Evolutionary conservation across 331 rosid genomes (phyloP).

Genomic region (Phaseolus coccineus): DNA sequence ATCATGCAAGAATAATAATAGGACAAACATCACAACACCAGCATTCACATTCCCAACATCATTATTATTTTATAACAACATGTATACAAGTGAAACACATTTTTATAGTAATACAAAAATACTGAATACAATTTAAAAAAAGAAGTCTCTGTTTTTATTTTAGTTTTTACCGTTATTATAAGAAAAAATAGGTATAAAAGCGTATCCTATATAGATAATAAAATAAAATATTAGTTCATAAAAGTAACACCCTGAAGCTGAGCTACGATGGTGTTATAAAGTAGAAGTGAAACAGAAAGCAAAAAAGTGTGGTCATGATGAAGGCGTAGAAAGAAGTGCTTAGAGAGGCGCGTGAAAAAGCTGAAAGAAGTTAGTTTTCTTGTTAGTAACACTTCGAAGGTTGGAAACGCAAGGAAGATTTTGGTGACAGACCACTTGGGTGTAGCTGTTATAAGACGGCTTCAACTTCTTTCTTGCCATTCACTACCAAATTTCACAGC

Average conservation of each 20-base stretch:
- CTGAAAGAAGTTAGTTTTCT: conserved; percentile 47
- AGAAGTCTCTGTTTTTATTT: no score
- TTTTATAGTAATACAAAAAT: no score
- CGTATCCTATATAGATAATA: no score
- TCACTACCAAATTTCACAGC: conserved; percentile 31
- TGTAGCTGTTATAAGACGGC: conserved; percentile 58
- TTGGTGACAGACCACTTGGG: conserved; percentile 52
- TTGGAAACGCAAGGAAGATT: conserved; percentile 72
- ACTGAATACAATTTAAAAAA: no score
- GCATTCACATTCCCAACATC: background rate
- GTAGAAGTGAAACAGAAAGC: conserved; percentile 43
- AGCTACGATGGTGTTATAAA: no score
- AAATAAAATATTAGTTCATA: conserved; percentile 39
- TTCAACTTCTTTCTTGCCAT: conserved; percentile 42
- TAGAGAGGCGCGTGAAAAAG: conserved; percentile 54
- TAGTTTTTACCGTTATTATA: no score
- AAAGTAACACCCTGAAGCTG: conserved; percentile 31
- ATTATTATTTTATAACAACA: no score
- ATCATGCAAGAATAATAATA: conserved; percentile 29
- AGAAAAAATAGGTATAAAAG: no score
- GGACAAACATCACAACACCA: background rate
- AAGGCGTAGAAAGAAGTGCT: conserved; percentile 45
- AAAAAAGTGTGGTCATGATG: conserved; percentile 47
- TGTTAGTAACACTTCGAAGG: conserved; percentile 68
- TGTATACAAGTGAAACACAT: no score